Percentiles rank a stretch among this genome's conserved stretches.
Evolutionary conservation across 176 grass and related monocot species (phyloP).

Genomic region (Thalia dealbata): DNA sequence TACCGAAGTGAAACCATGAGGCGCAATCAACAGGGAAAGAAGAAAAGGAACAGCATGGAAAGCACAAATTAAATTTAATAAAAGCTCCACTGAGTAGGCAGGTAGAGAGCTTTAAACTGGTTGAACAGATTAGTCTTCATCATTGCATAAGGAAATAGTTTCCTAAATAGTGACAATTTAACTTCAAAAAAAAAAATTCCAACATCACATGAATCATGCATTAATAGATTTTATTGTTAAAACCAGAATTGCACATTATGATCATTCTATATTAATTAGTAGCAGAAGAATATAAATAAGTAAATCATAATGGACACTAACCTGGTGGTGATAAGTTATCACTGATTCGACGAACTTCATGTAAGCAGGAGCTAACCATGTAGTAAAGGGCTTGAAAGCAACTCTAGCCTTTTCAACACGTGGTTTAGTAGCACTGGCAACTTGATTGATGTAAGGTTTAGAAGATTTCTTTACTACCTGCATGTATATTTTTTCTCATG

Average conservation of each 20-base stretch:
- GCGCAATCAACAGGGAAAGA: too few relatives aligned
- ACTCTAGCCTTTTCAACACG: conserved; percentile 58
- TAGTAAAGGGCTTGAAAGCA: conserved; percentile 47
- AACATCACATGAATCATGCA: too few relatives aligned
- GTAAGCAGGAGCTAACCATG: conserved; percentile 31
- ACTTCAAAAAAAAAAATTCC: too few relatives aligned
- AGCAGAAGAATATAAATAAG: not conserved
- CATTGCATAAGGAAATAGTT: too few relatives aligned
- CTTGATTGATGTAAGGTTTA: conserved; percentile 67
- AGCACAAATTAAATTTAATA: too few relatives aligned
- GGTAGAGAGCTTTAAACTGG: too few relatives aligned
- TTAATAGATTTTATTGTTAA: too few relatives aligned
- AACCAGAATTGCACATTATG: not conserved
- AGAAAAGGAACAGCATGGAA: too few relatives aligned
- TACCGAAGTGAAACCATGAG: too few relatives aligned
- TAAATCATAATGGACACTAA: not conserved
- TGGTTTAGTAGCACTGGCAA: conserved; percentile 53
- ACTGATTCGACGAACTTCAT: conserved; percentile 32
- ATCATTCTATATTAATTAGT: not conserved
- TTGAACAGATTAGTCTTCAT: too few relatives aligned
- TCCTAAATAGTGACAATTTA: too few relatives aligned
- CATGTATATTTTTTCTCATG: not conserved
- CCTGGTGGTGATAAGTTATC: conserved; percentile 65
- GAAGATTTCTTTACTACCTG: conserved; percentile 70
- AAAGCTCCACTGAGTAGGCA: too few relatives aligned